Evolutionary conservation across 805 yeast genomes (phyloP).

Genomic region (Wickerhamomyces bisporus): DNA sequence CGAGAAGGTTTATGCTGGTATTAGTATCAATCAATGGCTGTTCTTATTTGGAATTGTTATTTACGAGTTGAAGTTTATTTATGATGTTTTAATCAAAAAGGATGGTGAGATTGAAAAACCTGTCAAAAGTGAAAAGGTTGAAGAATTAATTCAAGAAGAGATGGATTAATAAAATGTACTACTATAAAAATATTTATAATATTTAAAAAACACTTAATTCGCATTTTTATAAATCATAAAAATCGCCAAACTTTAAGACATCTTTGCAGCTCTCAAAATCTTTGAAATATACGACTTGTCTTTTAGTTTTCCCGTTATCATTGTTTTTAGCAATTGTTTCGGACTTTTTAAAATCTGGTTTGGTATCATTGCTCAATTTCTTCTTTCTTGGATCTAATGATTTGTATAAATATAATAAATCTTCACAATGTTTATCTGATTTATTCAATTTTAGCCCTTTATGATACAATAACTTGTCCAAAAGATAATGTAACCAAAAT

Average conservation of each 20-base stretch:
- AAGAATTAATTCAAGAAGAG: too few relatives aligned
- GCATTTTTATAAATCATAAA: neutral
- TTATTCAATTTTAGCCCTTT: conserved; percentile 28
- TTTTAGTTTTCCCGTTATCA: conserved; percentile 6
- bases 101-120: neutral
- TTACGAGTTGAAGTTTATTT: neutral
- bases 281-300: conserved; percentile 18
- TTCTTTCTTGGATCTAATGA: conserved; percentile 31
- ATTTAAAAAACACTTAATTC: too few relatives aligned
- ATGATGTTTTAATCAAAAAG: neutral
- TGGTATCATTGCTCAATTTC: conserved; percentile 13
- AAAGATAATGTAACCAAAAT: conserved; percentile 61
- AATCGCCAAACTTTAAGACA: conserved; percentile 14
- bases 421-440: conserved; percentile 23
- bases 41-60: neutral
- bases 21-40: neutral
- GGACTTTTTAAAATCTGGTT: conserved; percentile 11
- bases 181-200: neutral
- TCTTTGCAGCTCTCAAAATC: conserved; percentile 24
- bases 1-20: neutral
- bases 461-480: conserved; percentile 40
- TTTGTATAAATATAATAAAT: conserved; percentile 25
- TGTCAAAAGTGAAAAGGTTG: neutral
- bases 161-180: neutral
- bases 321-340: neutral